Base-by-base conservation (phyloP, 306 rosid species). In the Citrullus mucosospermus region DNA sequence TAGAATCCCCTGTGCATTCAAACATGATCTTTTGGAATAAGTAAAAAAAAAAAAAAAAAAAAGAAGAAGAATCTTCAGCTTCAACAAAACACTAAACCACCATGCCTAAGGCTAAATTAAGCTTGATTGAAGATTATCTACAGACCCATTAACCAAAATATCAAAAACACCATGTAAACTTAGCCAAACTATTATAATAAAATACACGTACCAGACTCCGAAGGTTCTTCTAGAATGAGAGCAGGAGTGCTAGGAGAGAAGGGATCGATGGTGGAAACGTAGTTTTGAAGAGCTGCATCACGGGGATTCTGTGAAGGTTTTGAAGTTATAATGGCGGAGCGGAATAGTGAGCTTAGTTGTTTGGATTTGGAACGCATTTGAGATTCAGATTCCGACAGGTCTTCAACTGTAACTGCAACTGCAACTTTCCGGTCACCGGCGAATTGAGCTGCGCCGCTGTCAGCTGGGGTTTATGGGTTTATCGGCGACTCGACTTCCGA, bases 1-100 rank as follows among this genome's bases (percentile, higher is more conserved):
- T 16, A 75, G 67, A 76, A 79, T 82, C 86, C 82, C 78, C 98
- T 87, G 82, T 87, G 82, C 96, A 87, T 79, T 81, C 84, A 76
- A 88, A 86, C 59, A 73, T 25, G 57, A 73, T 51, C 61, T 51
- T 51, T 51, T 73, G 44, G 34, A 43, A 55, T 30, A 9, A 28
- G 14, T 16, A 50, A 17, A 25, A 25, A 25, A 25, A 25, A 25
- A 25, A 25, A 0, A 25, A 25, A 25, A 25, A 0, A 25, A 25
- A 25, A 25, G 22, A 25, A 25, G 1, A 25, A 25, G 1, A 25
- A 0, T 25, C 18, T 48, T 48, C 41, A 48, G 76, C 39, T 70
- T 72, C 60, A 48, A 48, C 9, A 46, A 70, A 68, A 69, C 54
- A 44, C 38, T 69, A 69, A 14, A 28, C 43, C 58, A 28, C 77